Evolutionary conservation across 1,284 basidiomycete genomes (phyloP).

Genomic region (Cryptococcus sp.): DNA sequence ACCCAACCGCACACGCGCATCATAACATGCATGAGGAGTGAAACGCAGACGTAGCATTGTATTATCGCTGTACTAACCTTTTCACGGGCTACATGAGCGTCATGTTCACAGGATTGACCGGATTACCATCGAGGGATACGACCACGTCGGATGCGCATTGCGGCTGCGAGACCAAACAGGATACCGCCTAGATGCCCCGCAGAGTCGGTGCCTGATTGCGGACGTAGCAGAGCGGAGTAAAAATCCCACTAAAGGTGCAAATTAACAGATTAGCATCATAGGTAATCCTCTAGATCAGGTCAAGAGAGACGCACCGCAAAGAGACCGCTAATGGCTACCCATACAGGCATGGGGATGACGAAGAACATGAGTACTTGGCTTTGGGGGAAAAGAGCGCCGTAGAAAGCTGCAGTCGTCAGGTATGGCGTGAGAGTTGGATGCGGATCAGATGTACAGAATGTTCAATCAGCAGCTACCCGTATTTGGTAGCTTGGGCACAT

Average conservation of each 20-base stretch:
- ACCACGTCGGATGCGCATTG: constrained; percentile 25
- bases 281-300: too few species aligned
- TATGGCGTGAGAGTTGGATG: too few species aligned
- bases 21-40: too few species aligned
- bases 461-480: too few species aligned
- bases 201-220: constrained; percentile 59
- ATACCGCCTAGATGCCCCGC: constrained; percentile 80
- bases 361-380: constrained; percentile 76
- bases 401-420: constrained; percentile 60
- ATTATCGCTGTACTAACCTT: not conserved
- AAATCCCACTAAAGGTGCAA: constrained; percentile 33
- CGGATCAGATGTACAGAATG: too few species aligned
- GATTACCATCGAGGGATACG: too few species aligned
- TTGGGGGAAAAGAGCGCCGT: constrained; percentile 68
- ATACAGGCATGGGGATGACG: constrained; percentile 79
- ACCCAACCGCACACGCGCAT: too few species aligned
- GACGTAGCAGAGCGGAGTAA: constrained; percentile 29
- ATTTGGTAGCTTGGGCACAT: constrained; percentile 3
- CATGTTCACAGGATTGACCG: too few species aligned
- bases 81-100: too few species aligned
- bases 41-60: too few species aligned
- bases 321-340: constrained; percentile 71
- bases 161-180: constrained; percentile 68
- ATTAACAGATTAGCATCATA: not conserved
- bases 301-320: constrained; percentile 56